Evolutionary conservation across 139 green algal genomes (phyloP).

Genomic region (Pleodorina starrii): DNA sequence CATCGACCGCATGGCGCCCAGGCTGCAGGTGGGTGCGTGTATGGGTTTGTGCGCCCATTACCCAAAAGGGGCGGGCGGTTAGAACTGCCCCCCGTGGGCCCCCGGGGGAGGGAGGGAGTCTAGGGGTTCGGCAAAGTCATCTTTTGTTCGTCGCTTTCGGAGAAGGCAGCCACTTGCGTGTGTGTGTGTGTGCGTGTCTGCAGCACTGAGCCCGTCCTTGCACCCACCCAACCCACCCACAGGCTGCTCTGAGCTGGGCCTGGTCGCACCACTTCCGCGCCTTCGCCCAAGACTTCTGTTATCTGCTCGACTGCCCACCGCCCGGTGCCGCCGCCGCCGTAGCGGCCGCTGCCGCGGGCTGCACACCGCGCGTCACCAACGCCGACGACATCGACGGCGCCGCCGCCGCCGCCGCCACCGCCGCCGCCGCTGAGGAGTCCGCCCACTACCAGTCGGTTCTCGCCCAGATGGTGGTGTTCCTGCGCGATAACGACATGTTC

Average conservation of each 20-base stretch:
- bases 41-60: no score
- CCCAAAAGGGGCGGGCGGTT: no score
- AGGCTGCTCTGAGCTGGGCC: slow-evolving; percentile 42
- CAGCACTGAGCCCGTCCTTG: no score
- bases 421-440: not conserved
- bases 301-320: slow-evolving; percentile 44
- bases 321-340: not conserved
- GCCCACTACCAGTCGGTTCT: slow-evolving; percentile 32
- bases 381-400: not conserved
- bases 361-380: not conserved
- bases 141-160: no score
- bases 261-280: slow-evolving; percentile 48
- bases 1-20: not conserved
- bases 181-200: no score
- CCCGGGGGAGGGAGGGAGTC: no score
- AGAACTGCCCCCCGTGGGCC: not conserved
- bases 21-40: slow-evolving; percentile 30
- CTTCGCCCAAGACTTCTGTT: slow-evolving; percentile 38
- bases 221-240: not conserved
- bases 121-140: no score
- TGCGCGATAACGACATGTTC: slow-evolving; percentile 47
- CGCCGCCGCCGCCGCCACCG: no score
- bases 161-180: no score
- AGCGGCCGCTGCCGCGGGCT: not conserved
- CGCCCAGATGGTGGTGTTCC: slow-evolving; percentile 34